Percentiles rank a stretch among this genome's conserved stretches.
These are phyloP conservation scores for Populus tremula DNA, from an alignment of 345 rosid species.

Conservation along the genomic window DNA sequence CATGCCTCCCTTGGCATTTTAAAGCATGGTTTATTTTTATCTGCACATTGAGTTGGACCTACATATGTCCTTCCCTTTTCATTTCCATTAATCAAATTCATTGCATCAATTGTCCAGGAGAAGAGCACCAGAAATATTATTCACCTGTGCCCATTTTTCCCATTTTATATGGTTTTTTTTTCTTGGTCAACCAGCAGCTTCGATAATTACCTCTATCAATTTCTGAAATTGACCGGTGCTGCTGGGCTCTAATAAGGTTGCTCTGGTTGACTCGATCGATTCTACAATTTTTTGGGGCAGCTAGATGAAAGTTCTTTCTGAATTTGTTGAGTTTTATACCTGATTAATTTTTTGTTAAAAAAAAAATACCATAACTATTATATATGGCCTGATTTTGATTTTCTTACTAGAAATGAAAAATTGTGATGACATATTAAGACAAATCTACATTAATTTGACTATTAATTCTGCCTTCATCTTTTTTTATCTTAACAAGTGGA, in stretches of 20 bases:
- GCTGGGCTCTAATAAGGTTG: neutral
- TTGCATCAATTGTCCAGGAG: conserved; percentile 26
- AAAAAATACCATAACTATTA: neutral
- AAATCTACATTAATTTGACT: neutral
- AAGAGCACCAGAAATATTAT: neutral
- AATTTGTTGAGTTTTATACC: neutral
- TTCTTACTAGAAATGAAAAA: neutral
- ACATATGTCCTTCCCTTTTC: neutral
- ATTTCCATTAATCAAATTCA: conserved; percentile 21
- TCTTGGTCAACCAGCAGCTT: neutral
- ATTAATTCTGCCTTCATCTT: neutral
- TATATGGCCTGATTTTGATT: neutral
- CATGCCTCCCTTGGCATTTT: neutral
- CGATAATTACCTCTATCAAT: neutral
- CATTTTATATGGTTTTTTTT: neutral
- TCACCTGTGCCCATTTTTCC: neutral
- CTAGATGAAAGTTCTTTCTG: neutral
- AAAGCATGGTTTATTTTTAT: neutral
- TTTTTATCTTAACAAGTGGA: neutral
- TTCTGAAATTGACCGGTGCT: neutral
- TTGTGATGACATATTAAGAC: neutral
- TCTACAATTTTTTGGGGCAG: neutral
- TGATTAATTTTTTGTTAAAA: too few relatives aligned
- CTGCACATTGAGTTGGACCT: conserved; percentile 1
- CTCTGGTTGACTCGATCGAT: neutral